Evolutionary conservation across 495 filamentous ascomycete species (phyloP).

Genomic region (Letharia lupina): DNA sequence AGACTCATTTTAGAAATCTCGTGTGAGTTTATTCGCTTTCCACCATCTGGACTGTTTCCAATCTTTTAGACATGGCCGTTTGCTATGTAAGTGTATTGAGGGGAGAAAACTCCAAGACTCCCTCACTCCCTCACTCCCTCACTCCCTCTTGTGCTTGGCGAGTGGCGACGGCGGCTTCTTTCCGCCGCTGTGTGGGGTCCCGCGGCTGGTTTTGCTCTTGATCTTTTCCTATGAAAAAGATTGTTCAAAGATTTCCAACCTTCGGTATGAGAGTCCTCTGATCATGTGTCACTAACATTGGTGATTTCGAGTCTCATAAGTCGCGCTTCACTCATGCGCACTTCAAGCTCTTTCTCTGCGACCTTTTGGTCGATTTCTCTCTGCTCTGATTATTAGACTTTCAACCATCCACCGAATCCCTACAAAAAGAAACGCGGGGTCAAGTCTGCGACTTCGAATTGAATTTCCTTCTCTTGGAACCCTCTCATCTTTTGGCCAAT

Average conservation of each 20-base stretch:
- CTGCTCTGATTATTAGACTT: slow-evolving; percentile 3
- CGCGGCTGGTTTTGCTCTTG: not conserved
- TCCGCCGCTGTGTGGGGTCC: not conserved
- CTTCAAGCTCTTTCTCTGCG: not conserved
- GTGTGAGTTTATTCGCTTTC: not conserved
- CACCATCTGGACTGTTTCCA: not conserved
- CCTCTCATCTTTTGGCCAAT: not conserved
- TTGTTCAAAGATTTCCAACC: not conserved
- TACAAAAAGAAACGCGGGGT: slow-evolving; percentile 4
- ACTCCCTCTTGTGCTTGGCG: not conserved
- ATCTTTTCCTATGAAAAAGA: not conserved
- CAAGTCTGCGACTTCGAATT: not conserved
- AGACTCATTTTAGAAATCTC: not conserved
- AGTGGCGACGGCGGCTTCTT: not conserved
- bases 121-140: too few species aligned
- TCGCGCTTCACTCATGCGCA: not conserved
- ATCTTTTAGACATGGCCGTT: not conserved
- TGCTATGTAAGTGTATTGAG: not conserved
- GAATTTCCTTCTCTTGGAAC: not conserved
- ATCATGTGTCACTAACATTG: not conserved
- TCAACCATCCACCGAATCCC: not conserved
- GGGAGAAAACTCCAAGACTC: not conserved
- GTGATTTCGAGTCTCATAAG: not conserved
- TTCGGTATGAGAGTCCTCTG: not conserved
- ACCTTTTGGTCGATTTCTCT: not conserved